Evolutionary conservation across 805 yeast genomes (phyloP).

Genomic region (Teunomyces lycoperdinae): DNA sequence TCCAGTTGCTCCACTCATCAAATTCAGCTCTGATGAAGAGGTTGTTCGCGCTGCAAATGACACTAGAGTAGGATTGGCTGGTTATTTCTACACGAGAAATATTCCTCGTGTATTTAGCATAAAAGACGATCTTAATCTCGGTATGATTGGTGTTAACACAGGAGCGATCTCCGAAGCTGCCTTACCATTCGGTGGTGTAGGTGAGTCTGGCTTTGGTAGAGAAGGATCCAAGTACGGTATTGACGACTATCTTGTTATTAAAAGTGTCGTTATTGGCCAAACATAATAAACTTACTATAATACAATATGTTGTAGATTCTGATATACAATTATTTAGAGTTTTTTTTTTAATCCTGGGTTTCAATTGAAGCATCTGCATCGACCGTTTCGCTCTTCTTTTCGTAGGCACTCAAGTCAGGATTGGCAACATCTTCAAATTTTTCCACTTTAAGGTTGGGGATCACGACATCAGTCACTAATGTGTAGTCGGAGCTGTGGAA

Average conservation of each 20-base stretch:
- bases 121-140: constrained; percentile 67
- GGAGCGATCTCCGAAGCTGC: constrained; percentile 68
- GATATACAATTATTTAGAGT: background rate
- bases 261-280: constrained; percentile 56
- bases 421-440: constrained; percentile 23
- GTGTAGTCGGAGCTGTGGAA: constrained; percentile 14
- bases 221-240: constrained; percentile 76
- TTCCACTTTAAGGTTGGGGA: constrained; percentile 16
- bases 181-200: constrained; percentile 76
- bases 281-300: background rate
- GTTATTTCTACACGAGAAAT: constrained; percentile 65
- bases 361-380: background rate
- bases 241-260: constrained; percentile 67
- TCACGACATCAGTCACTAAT: constrained; percentile 3
- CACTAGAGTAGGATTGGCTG: constrained; percentile 73
- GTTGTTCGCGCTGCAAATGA: constrained; percentile 61
- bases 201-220: constrained; percentile 77
- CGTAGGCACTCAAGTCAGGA: constrained; percentile 17
- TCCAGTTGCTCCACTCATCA: constrained; percentile 70
- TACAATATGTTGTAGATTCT: background rate
- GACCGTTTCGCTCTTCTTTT: constrained; percentile 2
- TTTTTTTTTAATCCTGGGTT: background rate
- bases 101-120: constrained; percentile 53
- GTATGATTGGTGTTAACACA: constrained; percentile 81
- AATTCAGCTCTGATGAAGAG: constrained; percentile 62